phyloP scores from a whole-genome alignment of 2,329 filamentous ascomycete species.

The Microcyclospora tardicrescens region DNA sequence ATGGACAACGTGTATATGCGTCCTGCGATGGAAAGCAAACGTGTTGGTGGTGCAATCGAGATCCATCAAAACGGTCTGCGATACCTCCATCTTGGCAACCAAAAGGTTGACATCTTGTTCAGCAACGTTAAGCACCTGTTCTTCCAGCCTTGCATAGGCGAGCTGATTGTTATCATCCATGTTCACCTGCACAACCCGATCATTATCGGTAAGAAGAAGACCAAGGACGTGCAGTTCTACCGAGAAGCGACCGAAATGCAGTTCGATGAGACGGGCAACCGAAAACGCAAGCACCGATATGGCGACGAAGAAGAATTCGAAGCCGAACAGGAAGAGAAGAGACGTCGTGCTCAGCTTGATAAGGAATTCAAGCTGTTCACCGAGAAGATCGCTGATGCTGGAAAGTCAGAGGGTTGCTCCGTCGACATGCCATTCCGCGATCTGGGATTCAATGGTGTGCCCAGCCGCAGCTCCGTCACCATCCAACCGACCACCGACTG shows the following conservation, averaged over 20 bases:
- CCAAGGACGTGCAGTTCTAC: conserved; percentile 97
- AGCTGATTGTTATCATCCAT: conserved; percentile 95
- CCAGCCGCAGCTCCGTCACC: conserved; percentile 87
- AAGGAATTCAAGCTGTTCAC: conserved; percentile 92
- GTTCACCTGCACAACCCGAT: conserved; percentile 97
- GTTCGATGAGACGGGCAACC: conserved; percentile 96
- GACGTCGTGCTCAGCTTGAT: conserved; percentile 81
- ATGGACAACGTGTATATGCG: conserved; percentile 93
- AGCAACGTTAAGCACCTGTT: conserved; percentile 98
- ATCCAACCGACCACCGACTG: conserved; percentile 96
- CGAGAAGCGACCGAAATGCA: conserved; percentile 96
- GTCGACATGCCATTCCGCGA: conserved; percentile 96
- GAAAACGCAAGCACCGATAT: conserved; percentile 93
- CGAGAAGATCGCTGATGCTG: conserved; percentile 94
- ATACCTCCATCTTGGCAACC: conserved; percentile 70
- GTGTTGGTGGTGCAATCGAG: conserved; percentile 87
- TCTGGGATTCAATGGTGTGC: conserved; percentile 91
- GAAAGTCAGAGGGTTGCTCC: conserved; percentile 76
- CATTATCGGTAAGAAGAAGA: conserved; percentile 97
- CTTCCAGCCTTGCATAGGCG: conserved; percentile 94
- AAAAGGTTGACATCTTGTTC: conserved; percentile 86
- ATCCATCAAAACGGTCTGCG: conserved; percentile 98
- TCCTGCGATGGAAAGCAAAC: conserved; percentile 90
- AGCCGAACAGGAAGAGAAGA: conserved; percentile 90
- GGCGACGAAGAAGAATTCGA: conserved; percentile 98